A percentile compares a stretch with the other conserved stretches of the same genome.
Evolutionary conservation across 768 basidiomycete genomes (phyloP).

Genomic region (Sporobolomyces pararoseus): DNA sequence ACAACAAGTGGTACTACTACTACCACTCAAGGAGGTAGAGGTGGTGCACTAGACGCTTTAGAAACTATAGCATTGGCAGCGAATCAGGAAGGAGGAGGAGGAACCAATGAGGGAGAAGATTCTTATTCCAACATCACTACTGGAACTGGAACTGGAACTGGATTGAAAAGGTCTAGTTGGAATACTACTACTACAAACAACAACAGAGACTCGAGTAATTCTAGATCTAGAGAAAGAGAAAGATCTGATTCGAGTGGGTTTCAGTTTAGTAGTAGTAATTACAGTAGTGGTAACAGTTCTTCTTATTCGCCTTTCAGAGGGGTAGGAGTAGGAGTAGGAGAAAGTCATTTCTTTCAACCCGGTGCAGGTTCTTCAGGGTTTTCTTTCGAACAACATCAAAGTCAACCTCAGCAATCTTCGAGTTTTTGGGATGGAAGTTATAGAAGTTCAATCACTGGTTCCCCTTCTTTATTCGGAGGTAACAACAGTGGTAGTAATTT

Average conservation of each 20-base stretch:
- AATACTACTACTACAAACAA: too few species aligned
- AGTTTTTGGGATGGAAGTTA: slow-evolving; percentile 20
- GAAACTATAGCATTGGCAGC: slow-evolving; percentile 29
- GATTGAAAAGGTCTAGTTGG: slow-evolving; percentile 1
- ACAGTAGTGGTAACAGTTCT: not conserved
- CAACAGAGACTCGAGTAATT: slow-evolving; percentile 15
- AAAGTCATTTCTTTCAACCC: slow-evolving; percentile 32
- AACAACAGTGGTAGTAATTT: not conserved
- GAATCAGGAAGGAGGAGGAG: not conserved
- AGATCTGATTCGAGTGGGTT: slow-evolving; percentile 15
- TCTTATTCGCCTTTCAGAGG: not conserved
- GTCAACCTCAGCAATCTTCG: not conserved
- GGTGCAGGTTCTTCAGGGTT: slow-evolving; percentile 26
- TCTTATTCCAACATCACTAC: too few species aligned
- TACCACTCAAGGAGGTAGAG: not conserved
- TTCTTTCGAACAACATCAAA: slow-evolving; percentile 32
- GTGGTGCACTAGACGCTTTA: slow-evolving; percentile 26
- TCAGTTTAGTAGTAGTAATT: too few species aligned
- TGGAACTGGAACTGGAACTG: not conserved
- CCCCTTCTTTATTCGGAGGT: slow-evolving; percentile 19
- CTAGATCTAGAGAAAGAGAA: slow-evolving; percentile 17
- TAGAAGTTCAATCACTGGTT: slow-evolving; percentile 9
- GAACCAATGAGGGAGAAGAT: too few species aligned
- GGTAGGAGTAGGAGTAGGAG: not conserved
- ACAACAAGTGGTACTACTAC: too few species aligned